Base-by-base conservation (phyloP, 768 basidiomycete species). In the Albatrellus ellisii region DNA sequence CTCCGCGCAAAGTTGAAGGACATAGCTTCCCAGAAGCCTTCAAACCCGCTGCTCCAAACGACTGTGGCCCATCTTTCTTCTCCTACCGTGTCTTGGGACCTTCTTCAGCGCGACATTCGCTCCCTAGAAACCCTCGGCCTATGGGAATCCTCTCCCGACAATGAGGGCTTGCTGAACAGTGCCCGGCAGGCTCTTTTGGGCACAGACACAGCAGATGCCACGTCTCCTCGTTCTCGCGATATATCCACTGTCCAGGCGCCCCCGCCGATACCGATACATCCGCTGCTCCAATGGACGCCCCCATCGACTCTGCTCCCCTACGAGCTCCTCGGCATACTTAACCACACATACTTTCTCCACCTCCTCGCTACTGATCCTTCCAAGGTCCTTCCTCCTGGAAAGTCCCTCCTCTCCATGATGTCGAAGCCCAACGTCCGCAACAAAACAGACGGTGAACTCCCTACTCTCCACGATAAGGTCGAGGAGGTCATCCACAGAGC, bases 371-470 rank as follows among this genome's bases (percentile, higher is more conserved):
- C 69, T 3, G 70, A 83, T 31, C 73, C 79, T 5, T 52, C 62
- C 0, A 67, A 63, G 34, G 67, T 79, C 6, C 59, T 85, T n/a
- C 79, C 83, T 2, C 70, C 75, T 1, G 78, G 77, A 39, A 86
- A 86, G 56, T 80, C 80, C 1, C 60, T 84, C 4, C 57, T 84
- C 4, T 80, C 82, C 6, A 69, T 77, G 62, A 61, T 85, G 55
- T 61, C 67, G 15, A 51, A 52, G 14, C 45, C 60, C 0, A 50
- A 49, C 34, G 22, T 29, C n/a, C 22, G 39, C 18, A 40, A 22
- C 29, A 36, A 39, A 21, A 47, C 46, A n/a, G 51, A 46, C 14
- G 52, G 52, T 14, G 31, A 50, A 12, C 46, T 46, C 40, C 54
- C 58, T 8, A 60, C 62, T 10, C 57, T 71, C 29, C 71, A 74